A percentile compares a stretch with the other conserved stretches of the same genome.
Evolutionary conservation across 129 eudicot genomes (phyloP).

Genomic region (Rutidosis leptorrhynchoides): DNA sequence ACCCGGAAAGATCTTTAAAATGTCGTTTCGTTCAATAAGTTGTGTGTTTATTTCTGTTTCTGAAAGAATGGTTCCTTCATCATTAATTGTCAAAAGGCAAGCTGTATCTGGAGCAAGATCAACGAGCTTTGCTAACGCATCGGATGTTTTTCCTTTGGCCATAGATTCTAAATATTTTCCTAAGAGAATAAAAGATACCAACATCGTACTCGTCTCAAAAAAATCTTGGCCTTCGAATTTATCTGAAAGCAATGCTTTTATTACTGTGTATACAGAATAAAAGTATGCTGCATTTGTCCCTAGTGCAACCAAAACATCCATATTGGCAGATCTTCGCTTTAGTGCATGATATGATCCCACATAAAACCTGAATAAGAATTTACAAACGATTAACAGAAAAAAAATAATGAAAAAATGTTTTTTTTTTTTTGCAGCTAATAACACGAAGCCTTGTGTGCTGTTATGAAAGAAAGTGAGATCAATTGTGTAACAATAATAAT

Average conservation of each 20-base stretch:
- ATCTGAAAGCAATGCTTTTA: constrained; percentile 69
- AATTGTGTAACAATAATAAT: not conserved
- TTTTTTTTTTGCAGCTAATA: not conserved
- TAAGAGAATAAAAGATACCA: constrained; percentile 87
- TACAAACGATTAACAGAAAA: not conserved
- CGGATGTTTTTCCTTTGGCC: constrained; percentile 97
- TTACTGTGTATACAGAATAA: constrained; percentile 72
- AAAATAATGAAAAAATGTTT: no score
- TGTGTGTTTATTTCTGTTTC: constrained; percentile 80
- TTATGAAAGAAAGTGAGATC: not conserved
- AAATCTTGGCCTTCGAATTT: constrained; percentile 83
- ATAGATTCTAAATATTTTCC: constrained; percentile 87
- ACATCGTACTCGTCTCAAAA: constrained; percentile 98
- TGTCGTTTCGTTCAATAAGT: constrained; percentile 71
- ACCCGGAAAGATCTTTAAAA: constrained; percentile 89
- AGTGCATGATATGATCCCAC: constrained; percentile 93
- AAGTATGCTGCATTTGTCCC: constrained; percentile 98
- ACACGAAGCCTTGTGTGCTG: not conserved
- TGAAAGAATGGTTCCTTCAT: constrained; percentile 59
- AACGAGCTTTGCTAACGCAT: constrained; percentile 85
- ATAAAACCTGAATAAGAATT: constrained; percentile 65
- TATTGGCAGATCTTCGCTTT: constrained; percentile 78
- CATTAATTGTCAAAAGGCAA: constrained; percentile 47
- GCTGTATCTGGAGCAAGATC: constrained; percentile 89
- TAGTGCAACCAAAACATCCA: constrained; percentile 97